phyloP scores from a whole-genome alignment of 176 grass and related monocot species.

The Eleusine indica region DNA sequence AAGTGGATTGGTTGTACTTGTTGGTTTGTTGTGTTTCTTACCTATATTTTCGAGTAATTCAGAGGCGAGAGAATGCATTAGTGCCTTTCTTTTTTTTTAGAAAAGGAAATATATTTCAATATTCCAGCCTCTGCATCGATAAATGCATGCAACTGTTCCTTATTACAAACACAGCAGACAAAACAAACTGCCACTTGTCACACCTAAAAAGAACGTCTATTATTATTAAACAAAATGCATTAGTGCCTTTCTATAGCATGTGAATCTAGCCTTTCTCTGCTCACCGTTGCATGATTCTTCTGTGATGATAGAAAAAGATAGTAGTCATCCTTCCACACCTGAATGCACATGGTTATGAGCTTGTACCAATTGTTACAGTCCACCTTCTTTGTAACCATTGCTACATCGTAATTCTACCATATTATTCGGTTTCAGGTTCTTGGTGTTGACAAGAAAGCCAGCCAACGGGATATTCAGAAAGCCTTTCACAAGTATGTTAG shows the following conservation, averaged over 20 bases:
- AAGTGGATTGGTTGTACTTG: not conserved
- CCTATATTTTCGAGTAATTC: not conserved
- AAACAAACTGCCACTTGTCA: too few relatives aligned
- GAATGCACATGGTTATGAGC: not conserved
- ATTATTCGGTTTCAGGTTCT: constrained; percentile 65
- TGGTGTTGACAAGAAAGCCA: constrained; percentile 91
- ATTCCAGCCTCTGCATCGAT: too few relatives aligned
- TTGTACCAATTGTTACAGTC: not conserved
- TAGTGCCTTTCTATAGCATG: too few relatives aligned
- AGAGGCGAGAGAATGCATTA: not conserved
- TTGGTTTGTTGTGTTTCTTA: not conserved
- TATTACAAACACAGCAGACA: too few relatives aligned
- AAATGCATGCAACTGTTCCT: too few relatives aligned
- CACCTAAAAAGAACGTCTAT: too few relatives aligned
- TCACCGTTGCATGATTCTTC: not conserved
- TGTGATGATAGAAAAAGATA: not conserved
- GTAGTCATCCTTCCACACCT: not conserved
- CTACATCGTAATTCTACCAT: not conserved
- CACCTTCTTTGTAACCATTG: constrained; percentile 26
- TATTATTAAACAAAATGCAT: not conserved
- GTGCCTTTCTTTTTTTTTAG: too few relatives aligned
- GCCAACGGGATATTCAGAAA: constrained; percentile 94
- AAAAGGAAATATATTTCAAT: too few relatives aligned
- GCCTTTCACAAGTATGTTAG: constrained; percentile 90
- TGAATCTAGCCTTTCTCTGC: not conserved